Base-by-base conservation (phyloP, 1,284 basidiomycete species). In the Hypsizygus ulmarius region DNA sequence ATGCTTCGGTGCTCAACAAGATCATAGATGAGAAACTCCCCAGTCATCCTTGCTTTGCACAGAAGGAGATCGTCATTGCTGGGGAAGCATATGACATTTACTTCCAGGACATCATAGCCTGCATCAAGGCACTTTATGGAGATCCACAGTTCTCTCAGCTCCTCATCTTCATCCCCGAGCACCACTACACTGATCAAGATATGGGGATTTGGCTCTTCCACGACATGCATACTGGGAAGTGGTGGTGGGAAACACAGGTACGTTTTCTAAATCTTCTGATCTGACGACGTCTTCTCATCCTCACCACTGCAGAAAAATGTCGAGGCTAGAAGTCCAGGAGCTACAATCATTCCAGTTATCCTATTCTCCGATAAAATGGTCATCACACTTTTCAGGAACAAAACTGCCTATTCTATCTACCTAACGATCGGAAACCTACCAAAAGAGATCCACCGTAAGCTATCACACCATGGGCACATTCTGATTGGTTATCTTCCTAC, bases 401-500 rank as follows among this genome's bases (percentile, higher is more conserved):
- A 72, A 50, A 50, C 56, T 5, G 67, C 67, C 2, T 73, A 73
- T 50, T 67, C 70, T 0, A 55, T 74, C 0, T 73, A 74, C 42
- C 43, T 74, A 18, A 73, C 69, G 0, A 69, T 75, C 37, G 71
- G 73, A 1, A 74, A 74, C 49, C 57, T 76, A 10, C 68, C 71
- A 1, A 73, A 74, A 42, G 62, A 65, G 5, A 65, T 72, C 3
- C 59, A 65, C 1, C 56, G 61, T 1, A 69, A 70, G 46, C 66
- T 69, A 0, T 70, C 64, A 0, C 46, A 47, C 1, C 61, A 56
- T 4, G 69, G 59, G 0, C 63, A 69, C 11, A 57, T 75, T 4
- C 62, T 76, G 0, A 38, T 74, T 7, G 71, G 52, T 0, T 75
- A 75, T 50, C 61, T 75, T 0, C 70, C 70, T 0, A 67, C 64